Percentiles rank a stretch among this genome's conserved stretches.
These are phyloP conservation scores for Stagonosporopsis rhizophila DNA, from an alignment of 2,329 filamentous ascomycete species.

Conservation along the genomic window DNA sequence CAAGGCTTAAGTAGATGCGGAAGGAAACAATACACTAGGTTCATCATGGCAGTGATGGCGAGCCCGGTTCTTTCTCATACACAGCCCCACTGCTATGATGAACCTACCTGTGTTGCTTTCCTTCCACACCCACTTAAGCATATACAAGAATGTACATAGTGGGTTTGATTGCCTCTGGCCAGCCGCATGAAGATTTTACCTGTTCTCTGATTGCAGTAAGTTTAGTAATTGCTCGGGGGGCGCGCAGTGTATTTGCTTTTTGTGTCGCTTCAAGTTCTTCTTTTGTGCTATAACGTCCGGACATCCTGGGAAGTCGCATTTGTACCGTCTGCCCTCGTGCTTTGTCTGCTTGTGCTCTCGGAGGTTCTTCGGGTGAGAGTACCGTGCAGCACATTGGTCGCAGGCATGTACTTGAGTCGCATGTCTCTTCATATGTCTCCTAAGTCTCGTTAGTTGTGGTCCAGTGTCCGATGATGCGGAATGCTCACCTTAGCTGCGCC, in stretches of 20 bases:
- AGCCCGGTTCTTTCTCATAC: too few species aligned
- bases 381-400: background rate
- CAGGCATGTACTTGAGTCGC: background rate
- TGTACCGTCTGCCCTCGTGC: conserved; percentile 7
- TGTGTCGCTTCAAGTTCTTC: conserved; percentile 20
- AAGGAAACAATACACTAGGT: background rate
- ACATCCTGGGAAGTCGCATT: conserved; percentile 12
- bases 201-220: background rate
- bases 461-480: background rate
- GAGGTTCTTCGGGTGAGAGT: conserved; percentile 12
- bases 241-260: background rate
- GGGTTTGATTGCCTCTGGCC: too few species aligned
- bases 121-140: background rate
- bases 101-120: background rate
- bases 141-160: too few species aligned
- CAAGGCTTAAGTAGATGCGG: background rate
- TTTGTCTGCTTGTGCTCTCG: conserved; percentile 13
- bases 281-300: conserved; percentile 8
- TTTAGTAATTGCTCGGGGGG: background rate
- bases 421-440: background rate
- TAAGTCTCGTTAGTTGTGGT: background rate
- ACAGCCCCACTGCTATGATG: background rate
- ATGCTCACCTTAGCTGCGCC: background rate
- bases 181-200: background rate
- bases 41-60: background rate